Conservation (phyloP, 129 eudicot genomes). For the Mikania micrantha region DNA sequence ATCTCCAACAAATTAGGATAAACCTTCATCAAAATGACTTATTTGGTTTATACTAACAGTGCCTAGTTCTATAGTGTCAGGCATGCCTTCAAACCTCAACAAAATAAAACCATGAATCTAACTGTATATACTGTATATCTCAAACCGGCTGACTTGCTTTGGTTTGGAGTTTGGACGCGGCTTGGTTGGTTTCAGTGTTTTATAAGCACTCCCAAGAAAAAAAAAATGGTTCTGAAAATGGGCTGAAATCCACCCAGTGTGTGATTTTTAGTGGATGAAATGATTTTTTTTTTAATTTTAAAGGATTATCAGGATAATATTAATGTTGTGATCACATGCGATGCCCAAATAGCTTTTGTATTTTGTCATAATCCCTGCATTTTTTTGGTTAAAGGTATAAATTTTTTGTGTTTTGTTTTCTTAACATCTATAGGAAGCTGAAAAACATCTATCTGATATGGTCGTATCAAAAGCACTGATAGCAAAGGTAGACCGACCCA, state of each 20-base stretch:
- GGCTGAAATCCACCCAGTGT: background rate
- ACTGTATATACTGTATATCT: background rate
- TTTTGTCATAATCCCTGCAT: background rate
- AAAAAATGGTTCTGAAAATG: background rate
- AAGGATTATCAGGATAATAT: background rate
- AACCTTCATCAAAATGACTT: no score
- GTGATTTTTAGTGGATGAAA: background rate
- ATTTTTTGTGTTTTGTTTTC: background rate
- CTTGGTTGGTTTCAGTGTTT: background rate
- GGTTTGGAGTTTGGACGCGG: background rate
- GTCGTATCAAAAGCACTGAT: constrained; percentile 74
- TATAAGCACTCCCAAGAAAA: background rate
- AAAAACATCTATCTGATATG: constrained; percentile 77
- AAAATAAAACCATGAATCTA: background rate
- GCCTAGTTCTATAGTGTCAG: background rate
- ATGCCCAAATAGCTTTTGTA: background rate
- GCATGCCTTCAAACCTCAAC: background rate
- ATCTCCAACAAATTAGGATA: no score
- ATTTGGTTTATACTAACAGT: no score
- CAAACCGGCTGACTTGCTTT: background rate
- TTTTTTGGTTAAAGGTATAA: background rate
- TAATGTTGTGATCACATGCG: background rate
- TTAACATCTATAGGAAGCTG: constrained; percentile 48
- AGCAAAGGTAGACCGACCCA: constrained; percentile 85
- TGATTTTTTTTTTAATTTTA: background rate